Evolutionary conservation across 257 asterid species (phyloP).

Genomic region (Gentiana straminea): DNA sequence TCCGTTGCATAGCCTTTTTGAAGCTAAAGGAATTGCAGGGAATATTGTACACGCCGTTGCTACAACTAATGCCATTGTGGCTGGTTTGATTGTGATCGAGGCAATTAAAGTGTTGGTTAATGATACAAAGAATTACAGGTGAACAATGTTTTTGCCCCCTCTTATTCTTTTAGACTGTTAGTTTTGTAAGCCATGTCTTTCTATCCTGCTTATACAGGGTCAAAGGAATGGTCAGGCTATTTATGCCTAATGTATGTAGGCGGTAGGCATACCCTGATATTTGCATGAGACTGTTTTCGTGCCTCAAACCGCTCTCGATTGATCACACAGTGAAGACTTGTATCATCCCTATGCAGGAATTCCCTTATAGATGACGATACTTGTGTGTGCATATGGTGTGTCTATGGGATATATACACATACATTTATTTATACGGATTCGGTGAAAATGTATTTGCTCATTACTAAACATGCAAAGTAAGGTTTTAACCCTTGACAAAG

Average conservation of each 20-base stretch:
- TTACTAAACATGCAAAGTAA: too few species aligned
- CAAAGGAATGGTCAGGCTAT: too few species aligned
- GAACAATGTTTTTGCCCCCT: slow-evolving; percentile 7
- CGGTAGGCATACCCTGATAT: too few species aligned
- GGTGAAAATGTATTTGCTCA: too few species aligned
- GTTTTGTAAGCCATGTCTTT: too few species aligned
- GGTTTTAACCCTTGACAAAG: too few species aligned
- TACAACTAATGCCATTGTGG: slow-evolving; percentile 91
- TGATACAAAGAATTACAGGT: slow-evolving; percentile 67
- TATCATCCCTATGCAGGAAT: too few species aligned
- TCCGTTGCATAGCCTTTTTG: slow-evolving; percentile 92
- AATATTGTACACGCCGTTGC: slow-evolving; percentile 99
- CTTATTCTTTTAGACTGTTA: neutral
- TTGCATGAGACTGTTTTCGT: neutral
- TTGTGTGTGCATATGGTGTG: too few species aligned
- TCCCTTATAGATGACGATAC: too few species aligned
- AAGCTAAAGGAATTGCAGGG: slow-evolving; percentile 98
- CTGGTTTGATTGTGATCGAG: slow-evolving; percentile 97
- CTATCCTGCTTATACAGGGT: neutral
- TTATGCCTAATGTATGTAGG: too few species aligned
- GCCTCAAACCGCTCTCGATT: neutral
- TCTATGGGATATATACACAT: too few species aligned
- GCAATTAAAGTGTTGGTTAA: slow-evolving; percentile 86
- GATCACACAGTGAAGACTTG: neutral
- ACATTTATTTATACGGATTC: too few species aligned